Evolutionary conservation across 2,329 filamentous ascomycete genomes (phyloP).

Genomic region (Thermothelomyces thermophilus): DNA sequence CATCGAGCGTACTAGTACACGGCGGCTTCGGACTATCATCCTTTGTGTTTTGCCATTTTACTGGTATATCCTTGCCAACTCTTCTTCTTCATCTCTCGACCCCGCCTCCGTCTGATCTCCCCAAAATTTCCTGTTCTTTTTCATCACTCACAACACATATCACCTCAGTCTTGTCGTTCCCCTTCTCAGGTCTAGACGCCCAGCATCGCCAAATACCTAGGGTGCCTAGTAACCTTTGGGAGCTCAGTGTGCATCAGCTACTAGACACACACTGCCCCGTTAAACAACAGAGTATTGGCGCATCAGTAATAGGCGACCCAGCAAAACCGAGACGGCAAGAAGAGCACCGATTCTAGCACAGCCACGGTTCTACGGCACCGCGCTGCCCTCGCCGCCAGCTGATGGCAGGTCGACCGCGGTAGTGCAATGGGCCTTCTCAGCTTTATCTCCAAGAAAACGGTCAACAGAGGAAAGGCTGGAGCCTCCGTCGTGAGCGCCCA

Average conservation of each 20-base stretch:
- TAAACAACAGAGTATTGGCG: no score
- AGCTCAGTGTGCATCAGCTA: no score
- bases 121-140: no score
- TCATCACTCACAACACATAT: no score
- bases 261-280: no score
- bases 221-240: no score
- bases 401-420: slow-evolving; percentile 3
- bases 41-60: not conserved
- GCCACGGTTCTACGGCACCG: not conserved
- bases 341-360: no score
- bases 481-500: slow-evolving; percentile 17
- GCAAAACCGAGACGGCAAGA: no score
- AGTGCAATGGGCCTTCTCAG: slow-evolving; percentile 30
- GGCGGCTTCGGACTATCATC: slow-evolving; percentile 1
- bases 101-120: no score
- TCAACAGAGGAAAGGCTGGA: slow-evolving; percentile 19
- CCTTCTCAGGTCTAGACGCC: no score
- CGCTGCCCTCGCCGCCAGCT: slow-evolving; percentile 1
- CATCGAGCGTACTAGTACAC: not conserved
- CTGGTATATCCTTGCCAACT: slow-evolving; percentile 5
- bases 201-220: no score
- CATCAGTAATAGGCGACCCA: no score
- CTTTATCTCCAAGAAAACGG: slow-evolving; percentile 26
- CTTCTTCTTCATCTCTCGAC: not conserved
- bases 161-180: not conserved